A percentile compares a stretch with the other conserved stretches of the same genome.
Conservation (phyloP, 371 early-diverging fungal species). For the Gilbertella persicaria region DNA sequence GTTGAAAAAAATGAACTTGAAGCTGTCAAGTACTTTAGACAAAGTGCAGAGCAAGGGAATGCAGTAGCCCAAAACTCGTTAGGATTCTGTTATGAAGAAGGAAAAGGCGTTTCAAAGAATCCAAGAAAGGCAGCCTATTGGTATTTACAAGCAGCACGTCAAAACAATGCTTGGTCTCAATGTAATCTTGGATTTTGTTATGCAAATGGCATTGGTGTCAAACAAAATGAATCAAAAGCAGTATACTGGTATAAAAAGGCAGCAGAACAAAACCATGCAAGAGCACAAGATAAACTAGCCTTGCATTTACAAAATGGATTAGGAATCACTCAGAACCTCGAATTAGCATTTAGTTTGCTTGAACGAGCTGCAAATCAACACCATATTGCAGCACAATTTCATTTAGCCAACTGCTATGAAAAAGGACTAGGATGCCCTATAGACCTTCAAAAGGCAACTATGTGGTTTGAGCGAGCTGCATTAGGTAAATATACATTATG, state of each 20-base stretch:
- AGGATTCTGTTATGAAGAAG: constrained; percentile 83
- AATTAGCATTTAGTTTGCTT: constrained; percentile 67
- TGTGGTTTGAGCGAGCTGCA: constrained; percentile 74
- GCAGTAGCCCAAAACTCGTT: constrained; percentile 81
- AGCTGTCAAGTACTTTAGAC: constrained; percentile 71
- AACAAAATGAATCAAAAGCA: constrained; percentile 44
- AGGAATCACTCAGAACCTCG: constrained; percentile 60
- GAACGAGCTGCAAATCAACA: constrained; percentile 67
- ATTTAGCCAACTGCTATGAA: constrained; percentile 68
- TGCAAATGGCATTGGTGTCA: constrained; percentile 75
- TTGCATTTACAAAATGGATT: constrained; percentile 68
- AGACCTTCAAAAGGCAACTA: constrained; percentile 59
- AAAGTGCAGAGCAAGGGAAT: constrained; percentile 70
- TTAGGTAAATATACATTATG: constrained; percentile 34
- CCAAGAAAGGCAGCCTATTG: constrained; percentile 60
- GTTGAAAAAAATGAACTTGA: constrained; percentile 64
- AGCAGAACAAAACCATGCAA: constrained; percentile 63
- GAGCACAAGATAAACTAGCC: constrained; percentile 66
- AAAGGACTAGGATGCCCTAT: constrained; percentile 68
- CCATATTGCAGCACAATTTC: constrained; percentile 61
- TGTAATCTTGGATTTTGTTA: constrained; percentile 74
- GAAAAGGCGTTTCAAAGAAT: constrained; percentile 62
- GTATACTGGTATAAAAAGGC: constrained; percentile 69
- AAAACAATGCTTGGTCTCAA: constrained; percentile 66
- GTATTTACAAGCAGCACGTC: constrained; percentile 67